phyloP scores from a whole-genome alignment of 192 early-diverging fungal species.

The Mortierella alpina region DNA sequence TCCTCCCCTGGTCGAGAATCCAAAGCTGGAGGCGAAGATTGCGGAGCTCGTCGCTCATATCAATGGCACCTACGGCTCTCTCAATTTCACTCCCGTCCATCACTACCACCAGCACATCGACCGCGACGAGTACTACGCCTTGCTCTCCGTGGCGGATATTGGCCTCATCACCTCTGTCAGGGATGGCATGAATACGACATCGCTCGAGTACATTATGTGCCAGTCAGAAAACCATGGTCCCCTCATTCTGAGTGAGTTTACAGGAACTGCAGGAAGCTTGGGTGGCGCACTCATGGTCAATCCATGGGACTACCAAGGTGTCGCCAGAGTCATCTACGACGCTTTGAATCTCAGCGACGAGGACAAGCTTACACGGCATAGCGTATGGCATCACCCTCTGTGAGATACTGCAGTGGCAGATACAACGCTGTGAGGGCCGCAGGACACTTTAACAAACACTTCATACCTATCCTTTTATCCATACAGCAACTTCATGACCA shows the following conservation, averaged over 20 bases:
- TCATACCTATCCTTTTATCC: neutral
- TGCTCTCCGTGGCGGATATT: conserved; percentile 93
- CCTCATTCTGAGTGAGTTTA: conserved; percentile 95
- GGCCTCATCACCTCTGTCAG: conserved; percentile 91
- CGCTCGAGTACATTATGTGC: conserved; percentile 93
- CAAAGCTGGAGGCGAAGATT: conserved; percentile 83
- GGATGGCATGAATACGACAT: conserved; percentile 98
- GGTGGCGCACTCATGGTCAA: conserved; percentile 87
- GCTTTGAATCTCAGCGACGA: conserved; percentile 73
- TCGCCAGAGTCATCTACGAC: conserved; percentile 80
- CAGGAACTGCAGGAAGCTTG: conserved; percentile 89
- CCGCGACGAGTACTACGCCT: conserved; percentile 94
- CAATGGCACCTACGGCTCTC: conserved; percentile 93
- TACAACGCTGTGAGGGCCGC: neutral
- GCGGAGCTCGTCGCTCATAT: conserved; percentile 93
- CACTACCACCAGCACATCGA: conserved; percentile 93
- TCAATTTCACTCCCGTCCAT: conserved; percentile 95
- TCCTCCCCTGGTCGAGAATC: conserved; percentile 77
- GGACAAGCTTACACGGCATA: conserved; percentile 71
- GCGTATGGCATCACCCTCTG: conserved; percentile 49
- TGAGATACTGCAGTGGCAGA: neutral
- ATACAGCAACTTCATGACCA: conserved; percentile 78
- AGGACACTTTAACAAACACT: neutral
- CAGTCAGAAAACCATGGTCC: conserved; percentile 88
- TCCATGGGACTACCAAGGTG: conserved; percentile 88